Evolutionary conservation across 352 stramenopile species (phyloP).

Genomic region (Phytophthora crassamura): DNA sequence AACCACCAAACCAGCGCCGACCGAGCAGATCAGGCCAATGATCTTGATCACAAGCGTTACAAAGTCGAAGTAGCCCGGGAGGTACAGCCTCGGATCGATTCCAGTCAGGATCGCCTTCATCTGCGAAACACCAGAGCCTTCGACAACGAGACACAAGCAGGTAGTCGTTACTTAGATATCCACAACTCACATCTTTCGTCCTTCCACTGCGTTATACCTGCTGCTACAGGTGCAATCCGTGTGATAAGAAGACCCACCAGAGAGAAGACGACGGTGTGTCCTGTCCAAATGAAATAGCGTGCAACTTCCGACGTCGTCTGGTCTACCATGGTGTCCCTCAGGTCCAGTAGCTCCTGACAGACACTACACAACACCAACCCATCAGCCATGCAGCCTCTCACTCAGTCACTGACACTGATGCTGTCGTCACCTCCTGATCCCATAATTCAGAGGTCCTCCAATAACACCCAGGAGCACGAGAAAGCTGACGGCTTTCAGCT

Average conservation of each 20-base stretch:
- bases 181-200: neutral
- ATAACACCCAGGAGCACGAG: constrained; percentile 79
- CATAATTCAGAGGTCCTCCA: constrained; percentile 72
- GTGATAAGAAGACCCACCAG: constrained; percentile 63
- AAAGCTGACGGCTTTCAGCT: constrained; percentile 72
- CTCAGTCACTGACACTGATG: constrained; percentile 1
- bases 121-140: constrained; percentile 79
- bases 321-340: constrained; percentile 46
- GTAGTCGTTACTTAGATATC: neutral
- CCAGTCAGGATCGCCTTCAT: constrained; percentile 87
- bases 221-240: constrained; percentile 62
- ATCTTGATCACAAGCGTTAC: constrained; percentile 77
- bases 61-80: constrained; percentile 76
- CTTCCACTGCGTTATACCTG: constrained; percentile 24
- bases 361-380: constrained; percentile 24
- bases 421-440: constrained; percentile 50
- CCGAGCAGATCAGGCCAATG: constrained; percentile 93
- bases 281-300: constrained; percentile 63
- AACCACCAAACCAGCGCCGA: constrained; percentile 94
- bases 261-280: constrained; percentile 70
- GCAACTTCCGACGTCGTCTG: constrained; percentile 34
- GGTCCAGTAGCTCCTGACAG: constrained; percentile 40
- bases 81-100: constrained; percentile 76
- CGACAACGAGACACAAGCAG: neutral
- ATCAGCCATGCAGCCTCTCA: neutral